Percentiles rank a stretch among this genome's conserved stretches.
These are phyloP conservation scores for Didymella arachidicola DNA, from an alignment of 2,329 filamentous ascomycete species.

Conservation along the genomic window DNA sequence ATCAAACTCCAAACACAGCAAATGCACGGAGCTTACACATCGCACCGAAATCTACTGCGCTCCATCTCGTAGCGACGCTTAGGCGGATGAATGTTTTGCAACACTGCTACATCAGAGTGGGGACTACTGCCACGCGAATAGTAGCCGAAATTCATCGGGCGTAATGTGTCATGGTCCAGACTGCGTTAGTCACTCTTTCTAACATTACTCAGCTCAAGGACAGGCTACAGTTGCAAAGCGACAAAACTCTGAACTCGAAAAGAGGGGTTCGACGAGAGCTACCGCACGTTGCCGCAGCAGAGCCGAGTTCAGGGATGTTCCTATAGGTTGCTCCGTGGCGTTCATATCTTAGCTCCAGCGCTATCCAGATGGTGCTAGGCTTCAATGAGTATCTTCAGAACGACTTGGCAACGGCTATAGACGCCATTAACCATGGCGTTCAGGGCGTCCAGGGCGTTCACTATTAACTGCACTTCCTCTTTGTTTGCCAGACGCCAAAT, in stretches of 20 bases:
- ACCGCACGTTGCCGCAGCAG: neutral
- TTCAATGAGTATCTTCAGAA: neutral
- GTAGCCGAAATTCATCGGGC: neutral
- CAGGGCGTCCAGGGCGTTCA: neutral
- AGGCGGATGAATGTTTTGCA: neutral
- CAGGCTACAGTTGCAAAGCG: neutral
- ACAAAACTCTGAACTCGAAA: neutral
- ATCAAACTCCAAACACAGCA: neutral
- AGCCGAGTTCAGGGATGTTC: neutral
- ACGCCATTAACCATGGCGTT: neutral
- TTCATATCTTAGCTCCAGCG: neutral
- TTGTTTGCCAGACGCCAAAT: neutral
- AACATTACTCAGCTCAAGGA: conserved; percentile 3
- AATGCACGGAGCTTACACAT: neutral
- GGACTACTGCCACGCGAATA: conserved; percentile 4
- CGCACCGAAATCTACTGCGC: neutral
- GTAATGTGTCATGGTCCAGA: conserved; percentile 9
- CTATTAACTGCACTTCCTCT: neutral
- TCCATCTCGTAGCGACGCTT: neutral
- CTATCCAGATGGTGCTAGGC: neutral
- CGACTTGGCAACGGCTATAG: neutral
- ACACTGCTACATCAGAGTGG: conserved; percentile 14
- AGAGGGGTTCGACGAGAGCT: conserved; percentile 3
- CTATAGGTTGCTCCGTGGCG: neutral
- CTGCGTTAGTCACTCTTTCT: conserved; percentile 1